These are phyloP conservation scores for Phytophthora uliginosa DNA, from an alignment of 352 stramenopile genomes.

Conservation along the genomic window DNA sequence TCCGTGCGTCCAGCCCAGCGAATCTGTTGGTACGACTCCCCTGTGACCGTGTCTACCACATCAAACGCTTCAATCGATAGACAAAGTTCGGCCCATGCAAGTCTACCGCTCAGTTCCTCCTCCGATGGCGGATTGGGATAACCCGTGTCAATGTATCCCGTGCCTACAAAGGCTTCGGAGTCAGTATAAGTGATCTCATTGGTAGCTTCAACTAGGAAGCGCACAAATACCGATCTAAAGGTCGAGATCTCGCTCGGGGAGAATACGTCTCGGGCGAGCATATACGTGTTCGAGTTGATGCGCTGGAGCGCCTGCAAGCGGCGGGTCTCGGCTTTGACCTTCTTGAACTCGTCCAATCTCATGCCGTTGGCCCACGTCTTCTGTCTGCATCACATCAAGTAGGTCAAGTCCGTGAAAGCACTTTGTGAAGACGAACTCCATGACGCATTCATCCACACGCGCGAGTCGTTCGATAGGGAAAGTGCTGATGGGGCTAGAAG, in stretches of 20 bases:
- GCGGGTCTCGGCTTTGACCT: slow-evolving; percentile 39
- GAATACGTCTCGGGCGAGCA: slow-evolving; percentile 44
- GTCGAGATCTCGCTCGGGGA: slow-evolving; percentile 32
- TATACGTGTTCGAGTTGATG: slow-evolving; percentile 30
- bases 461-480: too few relatives aligned
- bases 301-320: slow-evolving; percentile 43
- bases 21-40: slow-evolving; percentile 29
- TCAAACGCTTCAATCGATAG: slow-evolving; percentile 40
- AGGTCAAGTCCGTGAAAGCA: slow-evolving; percentile 36
- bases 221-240: slow-evolving; percentile 48
- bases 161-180: not conserved
- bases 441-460: slow-evolving; percentile 29
- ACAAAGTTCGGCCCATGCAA: slow-evolving; percentile 41
- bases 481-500: slow-evolving; percentile 23
- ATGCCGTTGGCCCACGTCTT: slow-evolving; percentile 41
- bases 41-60: slow-evolving; percentile 22
- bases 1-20: slow-evolving; percentile 44
- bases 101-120: slow-evolving; percentile 5
- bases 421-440: slow-evolving; percentile 50
- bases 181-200: not conserved
- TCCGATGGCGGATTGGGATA: not conserved
- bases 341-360: slow-evolving; percentile 35
- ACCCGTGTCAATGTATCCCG: slow-evolving; percentile 31
- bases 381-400: slow-evolving; percentile 38
- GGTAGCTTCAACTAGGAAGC: slow-evolving; percentile 41